Percentiles rank a stretch among this genome's conserved stretches.
Conservation (phyloP, 1,284 basidiomycete species). For the Gastroboletus turbinatus region DNA sequence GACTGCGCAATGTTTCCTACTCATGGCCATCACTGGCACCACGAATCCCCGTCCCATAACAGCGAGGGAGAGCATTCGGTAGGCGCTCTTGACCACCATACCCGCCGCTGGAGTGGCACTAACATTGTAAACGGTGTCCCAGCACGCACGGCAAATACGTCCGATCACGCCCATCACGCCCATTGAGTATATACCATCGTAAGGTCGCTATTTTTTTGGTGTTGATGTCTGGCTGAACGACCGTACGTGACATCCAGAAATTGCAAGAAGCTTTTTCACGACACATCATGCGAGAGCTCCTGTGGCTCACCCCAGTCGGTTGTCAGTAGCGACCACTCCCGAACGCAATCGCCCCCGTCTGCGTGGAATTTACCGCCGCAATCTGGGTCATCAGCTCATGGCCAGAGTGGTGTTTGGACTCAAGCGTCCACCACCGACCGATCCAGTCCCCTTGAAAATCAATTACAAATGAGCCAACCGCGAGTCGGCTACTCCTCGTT, state of each 20-base stretch:
- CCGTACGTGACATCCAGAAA: constrained; percentile 23
- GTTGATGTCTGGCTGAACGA: constrained; percentile 15
- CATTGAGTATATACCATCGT: constrained; percentile 34
- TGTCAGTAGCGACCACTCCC: constrained; percentile 35
- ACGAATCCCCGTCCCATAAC: constrained; percentile 23
- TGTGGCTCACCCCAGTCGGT: constrained; percentile 33
- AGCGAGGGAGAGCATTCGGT: constrained; percentile 31
- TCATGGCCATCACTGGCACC: constrained; percentile 30
- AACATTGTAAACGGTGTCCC: constrained; percentile 12
- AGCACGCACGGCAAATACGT: constrained; percentile 32
- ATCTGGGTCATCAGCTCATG: constrained; percentile 27
- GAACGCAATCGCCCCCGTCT: constrained; percentile 35
- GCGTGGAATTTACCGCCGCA: constrained; percentile 32
- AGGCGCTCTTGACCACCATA: constrained; percentile 7
- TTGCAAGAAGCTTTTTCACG: constrained; percentile 34
- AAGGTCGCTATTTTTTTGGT: constrained; percentile 14
- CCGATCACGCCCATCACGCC: constrained; percentile 39
- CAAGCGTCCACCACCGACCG: constrained; percentile 28
- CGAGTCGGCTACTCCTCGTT: constrained; percentile 57
- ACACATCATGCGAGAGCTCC: constrained; percentile 31
- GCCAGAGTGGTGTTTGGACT: constrained; percentile 28
- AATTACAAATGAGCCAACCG: constrained; percentile 41
- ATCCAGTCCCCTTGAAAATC: constrained; percentile 36
- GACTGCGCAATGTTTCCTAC: constrained; percentile 34
- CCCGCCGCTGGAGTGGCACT: constrained; percentile 6